Evolutionary conservation across 305 asterid species (phyloP).

Genomic region (Plantago lanceolata): DNA sequence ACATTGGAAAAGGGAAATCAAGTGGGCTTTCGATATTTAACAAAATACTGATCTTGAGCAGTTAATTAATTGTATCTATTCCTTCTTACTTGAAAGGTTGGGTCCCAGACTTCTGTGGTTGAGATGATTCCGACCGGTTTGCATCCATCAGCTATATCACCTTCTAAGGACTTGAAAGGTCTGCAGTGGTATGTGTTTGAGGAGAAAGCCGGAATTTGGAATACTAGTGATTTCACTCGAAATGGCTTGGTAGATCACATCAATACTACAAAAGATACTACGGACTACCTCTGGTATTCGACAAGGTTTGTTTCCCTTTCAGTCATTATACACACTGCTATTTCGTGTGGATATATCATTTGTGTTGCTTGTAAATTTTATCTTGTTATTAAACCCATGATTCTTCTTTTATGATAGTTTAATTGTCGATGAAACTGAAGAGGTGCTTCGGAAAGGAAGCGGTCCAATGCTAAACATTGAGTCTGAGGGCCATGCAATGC

Average conservation of each 20-base stretch:
- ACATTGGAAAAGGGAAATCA: conserved; percentile 9
- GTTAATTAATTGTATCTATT: conserved; percentile 11
- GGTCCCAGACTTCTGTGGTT: conserved; percentile 60
- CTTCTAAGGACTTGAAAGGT: conserved; percentile 46
- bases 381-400: conserved; percentile 21
- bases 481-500: conserved; percentile 85
- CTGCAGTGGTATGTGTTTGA: conserved; percentile 67
- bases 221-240: conserved; percentile 56
- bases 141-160: conserved; percentile 41
- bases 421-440: conserved; percentile 51
- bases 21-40: background rate
- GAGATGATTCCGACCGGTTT: conserved; percentile 70
- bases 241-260: conserved; percentile 76
- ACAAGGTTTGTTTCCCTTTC: conserved; percentile 53
- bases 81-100: conserved; percentile 44
- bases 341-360: conserved; percentile 12
- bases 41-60: conserved; percentile 9
- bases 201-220: conserved; percentile 82
- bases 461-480: conserved; percentile 62
- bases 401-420: conserved; percentile 45
- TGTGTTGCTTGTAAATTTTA: background rate
- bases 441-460: conserved; percentile 45
- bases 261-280: conserved; percentile 78
- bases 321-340: conserved; percentile 7
- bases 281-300: conserved; percentile 88